phyloP scores from a whole-genome alignment of 306 rosid species.

The Comarum palustre region DNA sequence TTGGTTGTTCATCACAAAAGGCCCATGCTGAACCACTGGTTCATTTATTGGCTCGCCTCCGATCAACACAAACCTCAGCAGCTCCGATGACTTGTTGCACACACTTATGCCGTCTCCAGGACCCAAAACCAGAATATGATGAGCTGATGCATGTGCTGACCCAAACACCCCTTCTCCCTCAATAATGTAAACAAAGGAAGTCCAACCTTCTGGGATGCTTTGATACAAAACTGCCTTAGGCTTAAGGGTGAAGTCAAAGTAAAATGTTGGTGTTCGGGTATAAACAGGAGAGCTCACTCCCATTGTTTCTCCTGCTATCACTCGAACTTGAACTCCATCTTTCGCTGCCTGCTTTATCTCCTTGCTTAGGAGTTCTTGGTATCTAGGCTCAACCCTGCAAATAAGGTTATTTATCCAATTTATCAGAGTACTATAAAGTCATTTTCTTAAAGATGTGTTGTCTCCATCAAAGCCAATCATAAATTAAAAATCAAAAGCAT shows the following conservation, averaged over 20 bases:
- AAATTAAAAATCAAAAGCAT: background rate
- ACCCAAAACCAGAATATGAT: constrained; percentile 65
- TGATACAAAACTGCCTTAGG: constrained; percentile 66
- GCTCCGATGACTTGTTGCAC: constrained; percentile 76
- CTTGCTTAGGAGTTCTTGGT: constrained; percentile 68
- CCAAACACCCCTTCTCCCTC: constrained; percentile 90
- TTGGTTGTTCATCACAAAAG: constrained; percentile 92
- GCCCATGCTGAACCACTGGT: constrained; percentile 82
- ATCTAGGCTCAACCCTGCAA: constrained; percentile 82
- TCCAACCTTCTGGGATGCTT: constrained; percentile 72
- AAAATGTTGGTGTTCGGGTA: constrained; percentile 86
- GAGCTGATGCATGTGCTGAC: constrained; percentile 39
- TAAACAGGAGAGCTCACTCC: constrained; percentile 69
- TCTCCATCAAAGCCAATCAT: background rate
- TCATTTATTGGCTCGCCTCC: constrained; percentile 87
- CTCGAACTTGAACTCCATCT: constrained; percentile 75
- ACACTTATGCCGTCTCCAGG: constrained; percentile 68
- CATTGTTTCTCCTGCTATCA: constrained; percentile 89
- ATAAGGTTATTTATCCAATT: background rate
- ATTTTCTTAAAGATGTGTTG: background rate
- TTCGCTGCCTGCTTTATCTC: constrained; percentile 55
- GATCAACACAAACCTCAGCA: constrained; percentile 55
- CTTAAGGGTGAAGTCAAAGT: constrained; percentile 58
- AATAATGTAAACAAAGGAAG: constrained; percentile 64
- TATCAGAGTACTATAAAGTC: background rate